These are phyloP conservation scores for Fusarium temperatum DNA, from an alignment of 2,329 filamentous ascomycete genomes.

Conservation along the genomic window DNA sequence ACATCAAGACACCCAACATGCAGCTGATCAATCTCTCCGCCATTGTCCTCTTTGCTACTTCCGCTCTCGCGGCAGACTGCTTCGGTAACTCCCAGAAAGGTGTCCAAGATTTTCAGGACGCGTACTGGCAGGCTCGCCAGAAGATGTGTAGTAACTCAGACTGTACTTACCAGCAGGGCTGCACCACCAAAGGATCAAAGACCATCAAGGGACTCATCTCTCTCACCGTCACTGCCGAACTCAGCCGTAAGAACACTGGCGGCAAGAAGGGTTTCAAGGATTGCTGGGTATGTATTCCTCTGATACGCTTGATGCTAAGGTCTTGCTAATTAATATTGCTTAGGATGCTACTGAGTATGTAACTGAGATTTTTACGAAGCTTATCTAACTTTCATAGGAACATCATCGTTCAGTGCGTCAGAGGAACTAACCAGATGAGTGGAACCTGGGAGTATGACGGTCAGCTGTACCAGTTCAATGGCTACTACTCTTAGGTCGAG, in stretches of 20 bases:
- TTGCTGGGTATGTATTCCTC: not conserved
- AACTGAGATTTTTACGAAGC: accelerated
- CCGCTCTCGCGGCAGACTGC: not conserved
- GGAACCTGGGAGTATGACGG: not conserved
- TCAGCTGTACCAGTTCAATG: not conserved
- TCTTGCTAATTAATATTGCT: accelerated
- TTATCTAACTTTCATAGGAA: not conserved
- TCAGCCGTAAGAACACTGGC: not conserved
- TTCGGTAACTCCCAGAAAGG: not conserved
- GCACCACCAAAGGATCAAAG: not conserved
- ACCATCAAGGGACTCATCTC: not conserved
- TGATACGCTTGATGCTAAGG: too few relatives aligned
- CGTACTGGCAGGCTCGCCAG: not conserved
- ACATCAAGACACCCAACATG: not conserved
- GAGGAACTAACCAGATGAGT: not conserved
- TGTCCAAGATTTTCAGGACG: too few relatives aligned
- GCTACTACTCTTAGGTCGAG: not conserved
- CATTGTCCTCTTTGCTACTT: not conserved
- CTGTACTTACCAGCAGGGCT: not conserved
- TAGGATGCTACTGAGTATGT: conserved; percentile 1
- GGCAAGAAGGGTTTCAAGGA: not conserved
- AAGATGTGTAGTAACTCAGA: conserved; percentile 7
- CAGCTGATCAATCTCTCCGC: not conserved
- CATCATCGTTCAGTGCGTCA: not conserved
- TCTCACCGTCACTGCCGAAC: not conserved